Percentiles rank a stretch among this genome's conserved stretches.
Evolutionary conservation across 306 rosid species (phyloP).

Genomic region (Phaseolus lunatus): DNA sequence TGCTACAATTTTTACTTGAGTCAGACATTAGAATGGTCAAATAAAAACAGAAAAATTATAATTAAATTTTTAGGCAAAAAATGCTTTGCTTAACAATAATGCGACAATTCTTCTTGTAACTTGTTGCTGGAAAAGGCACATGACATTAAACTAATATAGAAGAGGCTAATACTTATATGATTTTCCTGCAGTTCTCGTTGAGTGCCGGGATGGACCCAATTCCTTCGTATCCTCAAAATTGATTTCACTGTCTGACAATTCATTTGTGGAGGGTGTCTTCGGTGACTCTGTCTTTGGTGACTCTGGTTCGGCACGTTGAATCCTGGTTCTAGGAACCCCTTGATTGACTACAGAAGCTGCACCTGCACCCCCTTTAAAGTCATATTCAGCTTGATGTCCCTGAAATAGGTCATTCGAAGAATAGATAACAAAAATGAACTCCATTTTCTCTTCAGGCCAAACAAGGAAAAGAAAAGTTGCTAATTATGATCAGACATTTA

Average conservation of each 20-base stretch:
- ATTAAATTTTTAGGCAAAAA: not conserved
- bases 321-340: constrained; percentile 51
- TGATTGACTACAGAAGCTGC: constrained; percentile 58
- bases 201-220: constrained; percentile 70
- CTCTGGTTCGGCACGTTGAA: constrained; percentile 47
- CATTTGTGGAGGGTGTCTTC: constrained; percentile 54
- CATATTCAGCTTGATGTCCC: constrained; percentile 67
- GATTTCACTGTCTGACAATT: constrained; percentile 59
- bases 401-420: constrained; percentile 47
- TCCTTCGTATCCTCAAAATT: constrained; percentile 51
- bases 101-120: not conserved
- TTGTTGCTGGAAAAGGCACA: constrained; percentile 30
- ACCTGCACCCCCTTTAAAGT: constrained; percentile 69
- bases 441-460: constrained; percentile 26
- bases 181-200: constrained; percentile 70
- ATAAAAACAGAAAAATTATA: not conserved
- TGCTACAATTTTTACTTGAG: constrained; percentile 29
- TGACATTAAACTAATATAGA: constrained; percentile 41
- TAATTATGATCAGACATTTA: constrained; percentile 16
- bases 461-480: constrained; percentile 40
- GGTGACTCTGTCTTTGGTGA: constrained; percentile 62
- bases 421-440: constrained; percentile 26
- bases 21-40: constrained; percentile 5
- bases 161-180: constrained; percentile 67
- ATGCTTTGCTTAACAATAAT: not conserved